These are phyloP conservation scores for Colletotrichum musicola DNA, from an alignment of 2,329 filamentous ascomycete species.

Conservation along the genomic window DNA sequence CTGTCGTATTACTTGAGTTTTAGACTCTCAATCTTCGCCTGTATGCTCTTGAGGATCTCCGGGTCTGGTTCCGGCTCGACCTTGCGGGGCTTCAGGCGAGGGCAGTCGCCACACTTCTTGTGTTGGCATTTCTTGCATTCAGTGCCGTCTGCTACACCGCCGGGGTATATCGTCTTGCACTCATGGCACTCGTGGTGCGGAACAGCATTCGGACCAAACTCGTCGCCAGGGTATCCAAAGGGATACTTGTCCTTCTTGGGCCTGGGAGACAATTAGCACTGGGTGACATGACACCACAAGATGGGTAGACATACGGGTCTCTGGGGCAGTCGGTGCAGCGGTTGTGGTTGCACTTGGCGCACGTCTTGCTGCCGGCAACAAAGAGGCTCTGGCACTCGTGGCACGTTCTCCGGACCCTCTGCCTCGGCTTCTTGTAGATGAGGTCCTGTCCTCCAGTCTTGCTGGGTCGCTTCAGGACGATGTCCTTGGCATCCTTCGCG, in stretches of 20 bases:
- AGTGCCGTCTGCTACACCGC: constrained; percentile 62
- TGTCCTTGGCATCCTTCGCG: constrained; percentile 57
- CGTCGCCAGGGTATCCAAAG: constrained; percentile 77
- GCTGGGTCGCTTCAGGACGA: constrained; percentile 72
- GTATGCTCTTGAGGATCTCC: constrained; percentile 68
- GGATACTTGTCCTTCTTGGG: constrained; percentile 78
- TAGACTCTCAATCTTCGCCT: constrained; percentile 65
- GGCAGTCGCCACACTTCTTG: constrained; percentile 70
- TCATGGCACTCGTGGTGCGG: constrained; percentile 71
- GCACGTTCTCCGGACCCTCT: constrained; percentile 81
- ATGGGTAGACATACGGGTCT: constrained; percentile 73
- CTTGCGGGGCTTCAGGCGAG: constrained; percentile 69
- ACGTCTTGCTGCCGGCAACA: constrained; percentile 69
- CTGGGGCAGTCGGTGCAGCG: constrained; percentile 86
- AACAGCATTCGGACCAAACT: constrained; percentile 63
- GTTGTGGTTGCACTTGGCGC: constrained; percentile 76
- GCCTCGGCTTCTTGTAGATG: constrained; percentile 77
- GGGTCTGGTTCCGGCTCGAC: constrained; percentile 73
- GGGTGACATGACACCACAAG: neutral
- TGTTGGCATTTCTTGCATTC: constrained; percentile 72
- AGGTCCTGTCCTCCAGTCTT: constrained; percentile 78
- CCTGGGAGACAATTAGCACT: constrained; percentile 50
- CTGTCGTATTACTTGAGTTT: constrained; percentile 45
- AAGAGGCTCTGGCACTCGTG: constrained; percentile 80
- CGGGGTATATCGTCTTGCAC: constrained; percentile 71